Conservation (phyloP, 257 asterid genomes). For the Primulina huaijiensis region DNA sequence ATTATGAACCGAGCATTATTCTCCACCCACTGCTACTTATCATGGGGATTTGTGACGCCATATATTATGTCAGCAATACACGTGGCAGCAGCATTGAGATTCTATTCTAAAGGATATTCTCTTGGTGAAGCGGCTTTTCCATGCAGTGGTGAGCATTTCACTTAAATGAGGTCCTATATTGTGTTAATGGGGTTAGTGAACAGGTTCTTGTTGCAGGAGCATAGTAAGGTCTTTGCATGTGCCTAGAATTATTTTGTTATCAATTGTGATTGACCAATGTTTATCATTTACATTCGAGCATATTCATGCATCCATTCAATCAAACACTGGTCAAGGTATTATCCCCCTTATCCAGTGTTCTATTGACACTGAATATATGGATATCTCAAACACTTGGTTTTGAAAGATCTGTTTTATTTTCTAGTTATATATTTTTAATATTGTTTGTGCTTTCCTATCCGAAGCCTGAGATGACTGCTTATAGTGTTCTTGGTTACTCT, state of each 20-base stretch:
- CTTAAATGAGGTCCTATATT: background rate
- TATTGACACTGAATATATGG: slow-evolving; percentile 7
- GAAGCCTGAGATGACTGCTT: slow-evolving; percentile 3
- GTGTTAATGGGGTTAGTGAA: background rate
- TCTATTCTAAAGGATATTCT: slow-evolving; percentile 47
- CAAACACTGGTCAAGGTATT: slow-evolving; percentile 6
- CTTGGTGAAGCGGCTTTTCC: slow-evolving; percentile 55
- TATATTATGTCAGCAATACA: slow-evolving; percentile 74
- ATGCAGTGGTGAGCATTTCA: slow-evolving; percentile 54
- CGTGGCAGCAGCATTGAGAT: slow-evolving; percentile 68
- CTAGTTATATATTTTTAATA: slow-evolving; percentile 1
- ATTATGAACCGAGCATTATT: slow-evolving; percentile 93
- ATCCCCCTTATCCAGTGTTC: background rate
- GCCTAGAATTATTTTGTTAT: background rate
- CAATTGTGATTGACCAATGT: background rate
- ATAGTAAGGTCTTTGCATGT: background rate
- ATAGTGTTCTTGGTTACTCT: slow-evolving; percentile 13
- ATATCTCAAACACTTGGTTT: slow-evolving; percentile 2
- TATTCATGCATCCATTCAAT: background rate
- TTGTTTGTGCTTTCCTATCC: background rate
- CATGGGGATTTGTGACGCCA: slow-evolving; percentile 94
- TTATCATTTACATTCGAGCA: background rate
- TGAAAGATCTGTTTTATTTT: background rate
- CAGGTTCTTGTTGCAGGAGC: slow-evolving; percentile 8
- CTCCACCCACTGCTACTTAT: slow-evolving; percentile 81